Evolutionary conservation across 257 asterid genomes (phyloP).

Genomic region (Solanum appendiculatum): DNA sequence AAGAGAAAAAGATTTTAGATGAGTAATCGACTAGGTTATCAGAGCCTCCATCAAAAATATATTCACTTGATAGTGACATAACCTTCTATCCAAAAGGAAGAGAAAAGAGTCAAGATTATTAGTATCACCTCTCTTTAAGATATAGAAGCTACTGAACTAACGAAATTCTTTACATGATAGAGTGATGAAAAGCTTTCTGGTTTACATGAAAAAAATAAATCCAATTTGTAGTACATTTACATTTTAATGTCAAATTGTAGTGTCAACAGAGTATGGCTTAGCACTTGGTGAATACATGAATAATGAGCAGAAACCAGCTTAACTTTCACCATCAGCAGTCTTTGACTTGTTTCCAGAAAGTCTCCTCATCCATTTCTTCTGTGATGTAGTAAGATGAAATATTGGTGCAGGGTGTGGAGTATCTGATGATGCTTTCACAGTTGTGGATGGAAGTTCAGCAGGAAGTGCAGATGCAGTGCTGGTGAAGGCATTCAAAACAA

Average conservation of each 20-base stretch:
- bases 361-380: conserved; percentile 65
- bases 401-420: conserved; percentile 9
- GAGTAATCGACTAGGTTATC: not conserved
- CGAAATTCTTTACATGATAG: not conserved
- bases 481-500: conserved; percentile 63
- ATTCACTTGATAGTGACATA: not conserved
- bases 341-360: conserved; percentile 31
- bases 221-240: not conserved
- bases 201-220: not conserved
- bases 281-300: not conserved
- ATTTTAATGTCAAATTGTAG: not conserved
- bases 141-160: not conserved
- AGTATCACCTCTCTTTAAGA: not conserved
- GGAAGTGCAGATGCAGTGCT: conserved; percentile 87
- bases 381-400: conserved; percentile 33
- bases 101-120: not conserved
- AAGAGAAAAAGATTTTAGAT: not conserved
- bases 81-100: not conserved
- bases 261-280: not conserved
- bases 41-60: not conserved
- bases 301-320: conserved; percentile 1
- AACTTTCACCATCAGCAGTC: conserved; percentile 10
- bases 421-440: conserved; percentile 20
- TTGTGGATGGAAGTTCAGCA: conserved; percentile 66
- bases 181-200: not conserved